Percentiles rank a stretch among this genome's conserved stretches.
Evolutionary conservation across 2,329 filamentous ascomycete species (phyloP).

Genomic region (Hansfordia pulvinata): DNA sequence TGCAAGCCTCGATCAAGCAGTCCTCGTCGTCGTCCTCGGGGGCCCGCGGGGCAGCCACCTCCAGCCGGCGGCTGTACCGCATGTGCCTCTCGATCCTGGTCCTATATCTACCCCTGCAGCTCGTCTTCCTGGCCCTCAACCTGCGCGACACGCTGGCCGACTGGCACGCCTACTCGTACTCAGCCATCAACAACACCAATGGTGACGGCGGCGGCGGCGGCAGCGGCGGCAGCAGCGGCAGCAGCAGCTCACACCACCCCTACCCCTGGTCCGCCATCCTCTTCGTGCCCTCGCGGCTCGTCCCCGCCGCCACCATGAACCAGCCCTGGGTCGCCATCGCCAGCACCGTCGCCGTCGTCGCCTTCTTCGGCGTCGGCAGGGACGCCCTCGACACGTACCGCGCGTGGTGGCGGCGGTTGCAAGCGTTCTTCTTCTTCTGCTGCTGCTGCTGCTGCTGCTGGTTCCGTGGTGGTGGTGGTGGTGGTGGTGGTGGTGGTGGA

Average conservation of each 20-base stretch:
- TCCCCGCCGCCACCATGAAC: conserved; percentile 26
- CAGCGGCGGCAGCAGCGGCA: too few species aligned
- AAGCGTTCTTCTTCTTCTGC: too few species aligned
- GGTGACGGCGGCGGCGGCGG: too few species aligned
- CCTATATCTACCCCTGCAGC: conserved; percentile 34
- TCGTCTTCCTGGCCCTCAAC: conserved; percentile 26
- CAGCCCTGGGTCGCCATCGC: conserved; percentile 34
- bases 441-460: too few species aligned
- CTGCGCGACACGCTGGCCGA: conserved; percentile 15
- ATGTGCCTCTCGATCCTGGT: conserved; percentile 38
- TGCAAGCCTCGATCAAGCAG: too few species aligned
- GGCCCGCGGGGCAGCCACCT: conserved; percentile 34
- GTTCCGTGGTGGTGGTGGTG: too few species aligned
- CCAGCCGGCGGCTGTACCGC: conserved; percentile 38
- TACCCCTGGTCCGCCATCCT: conserved; percentile 32
- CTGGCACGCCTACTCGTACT: conserved; percentile 24
- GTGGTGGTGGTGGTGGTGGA: too few species aligned
- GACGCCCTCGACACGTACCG: conserved; percentile 39
- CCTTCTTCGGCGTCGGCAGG: conserved; percentile 41
- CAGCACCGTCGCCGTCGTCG: conserved; percentile 31
- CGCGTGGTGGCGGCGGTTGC: too few species aligned
- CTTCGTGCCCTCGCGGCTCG: conserved; percentile 25
- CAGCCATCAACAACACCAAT: conserved; percentile 22
- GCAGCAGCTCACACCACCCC: too few species aligned
- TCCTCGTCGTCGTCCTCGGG: conserved; percentile 25